phyloP scores from a whole-genome alignment of 2,329 filamentous ascomycete species.

The Trichoderma arundinaceum region DNA sequence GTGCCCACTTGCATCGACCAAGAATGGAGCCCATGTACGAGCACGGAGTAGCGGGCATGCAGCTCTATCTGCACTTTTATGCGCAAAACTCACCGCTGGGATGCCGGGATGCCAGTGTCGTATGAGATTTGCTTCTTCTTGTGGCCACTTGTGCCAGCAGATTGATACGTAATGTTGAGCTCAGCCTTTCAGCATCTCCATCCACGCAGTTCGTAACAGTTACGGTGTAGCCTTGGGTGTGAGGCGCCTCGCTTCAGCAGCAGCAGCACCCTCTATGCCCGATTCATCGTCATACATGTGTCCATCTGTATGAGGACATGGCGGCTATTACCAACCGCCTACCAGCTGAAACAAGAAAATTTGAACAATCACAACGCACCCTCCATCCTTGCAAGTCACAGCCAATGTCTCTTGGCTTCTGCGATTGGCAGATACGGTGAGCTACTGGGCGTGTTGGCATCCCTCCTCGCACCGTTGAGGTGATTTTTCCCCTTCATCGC shows the following conservation, averaged over 20 bases:
- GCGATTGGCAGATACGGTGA: slow-evolving; percentile 7
- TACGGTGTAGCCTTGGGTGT: background rate
- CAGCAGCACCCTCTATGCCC: background rate
- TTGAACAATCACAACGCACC: background rate
- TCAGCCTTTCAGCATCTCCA: too few species aligned
- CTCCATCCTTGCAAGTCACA: too few species aligned
- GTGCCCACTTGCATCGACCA: too few species aligned
- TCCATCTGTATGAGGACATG: too few species aligned
- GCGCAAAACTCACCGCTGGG: slow-evolving; percentile 24
- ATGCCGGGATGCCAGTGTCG: background rate
- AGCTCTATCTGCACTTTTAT: slow-evolving; percentile 8
- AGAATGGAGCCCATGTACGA: background rate
- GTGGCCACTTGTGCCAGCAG: background rate
- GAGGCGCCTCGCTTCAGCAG: background rate
- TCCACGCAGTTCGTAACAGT: background rate
- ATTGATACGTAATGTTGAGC: too few species aligned
- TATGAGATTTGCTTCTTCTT: background rate
- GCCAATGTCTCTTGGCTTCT: slow-evolving; percentile 8
- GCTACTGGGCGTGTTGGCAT: background rate
- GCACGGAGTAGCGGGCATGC: slow-evolving; percentile 13
- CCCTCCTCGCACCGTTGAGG: background rate
- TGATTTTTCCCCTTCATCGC: background rate
- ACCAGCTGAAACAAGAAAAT: background rate
- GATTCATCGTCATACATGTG: background rate
- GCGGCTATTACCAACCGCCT: background rate